Conservation (phyloP, 371 early-diverging fungal species). For the Mucor piriformis region DNA sequence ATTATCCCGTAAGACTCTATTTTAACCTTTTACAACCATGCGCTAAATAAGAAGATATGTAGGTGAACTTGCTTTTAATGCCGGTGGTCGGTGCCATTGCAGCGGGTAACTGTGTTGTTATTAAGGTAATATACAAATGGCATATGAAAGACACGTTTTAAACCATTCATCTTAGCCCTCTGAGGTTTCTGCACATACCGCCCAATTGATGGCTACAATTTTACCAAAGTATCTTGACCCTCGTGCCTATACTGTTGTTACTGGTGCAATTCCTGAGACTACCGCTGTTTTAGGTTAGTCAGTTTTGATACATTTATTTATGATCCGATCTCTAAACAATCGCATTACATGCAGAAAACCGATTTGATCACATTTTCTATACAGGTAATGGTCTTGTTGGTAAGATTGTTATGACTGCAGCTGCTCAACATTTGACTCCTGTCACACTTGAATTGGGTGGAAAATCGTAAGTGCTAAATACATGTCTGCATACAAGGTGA, state of each 20-base stretch:
- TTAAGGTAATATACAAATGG: slow-evolving; percentile 58
- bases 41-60: slow-evolving; percentile 1
- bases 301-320: background rate
- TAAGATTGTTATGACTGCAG: slow-evolving; percentile 76
- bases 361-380: slow-evolving; percentile 90
- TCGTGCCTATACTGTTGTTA: slow-evolving; percentile 66
- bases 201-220: slow-evolving; percentile 60
- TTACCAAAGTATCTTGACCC: slow-evolving; percentile 80
- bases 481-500: background rate
- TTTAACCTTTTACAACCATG: background rate
- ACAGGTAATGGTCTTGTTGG: slow-evolving; percentile 89
- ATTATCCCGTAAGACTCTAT: slow-evolving; percentile 70
- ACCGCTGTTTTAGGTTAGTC: slow-evolving; percentile 64
- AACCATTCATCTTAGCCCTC: slow-evolving; percentile 84
- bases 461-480: slow-evolving; percentile 51
- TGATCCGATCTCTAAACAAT: background rate
- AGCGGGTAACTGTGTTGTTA: slow-evolving; percentile 84
- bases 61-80: slow-evolving; percentile 62
- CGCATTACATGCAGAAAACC: slow-evolving; percentile 49
- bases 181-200: slow-evolving; percentile 76
- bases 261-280: slow-evolving; percentile 78
- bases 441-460: slow-evolving; percentile 91
- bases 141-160: background rate
- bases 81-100: slow-evolving; percentile 91
- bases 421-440: slow-evolving; percentile 78